Percentiles rank a stretch among this genome's conserved stretches.
Evolutionary conservation across 2,329 filamentous ascomycete genomes (phyloP).

Genomic region (Pestalotiopsis sp.): DNA sequence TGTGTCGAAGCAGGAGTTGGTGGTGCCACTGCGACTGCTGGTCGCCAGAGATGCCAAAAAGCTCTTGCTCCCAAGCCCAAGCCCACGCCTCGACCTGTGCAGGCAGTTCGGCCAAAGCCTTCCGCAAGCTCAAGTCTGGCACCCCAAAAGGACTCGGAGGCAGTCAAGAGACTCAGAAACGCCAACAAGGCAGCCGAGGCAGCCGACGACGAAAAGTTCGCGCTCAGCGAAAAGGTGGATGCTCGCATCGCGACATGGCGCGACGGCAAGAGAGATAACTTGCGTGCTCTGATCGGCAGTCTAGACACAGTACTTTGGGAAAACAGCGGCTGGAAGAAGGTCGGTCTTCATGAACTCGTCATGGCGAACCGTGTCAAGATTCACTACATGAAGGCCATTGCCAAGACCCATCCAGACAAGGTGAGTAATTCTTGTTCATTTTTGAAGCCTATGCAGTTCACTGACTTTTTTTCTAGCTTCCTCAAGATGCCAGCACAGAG

Average conservation of each 20-base stretch:
- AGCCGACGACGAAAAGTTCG: conserved; percentile 92
- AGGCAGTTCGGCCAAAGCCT: conserved; percentile 46
- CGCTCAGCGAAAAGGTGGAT: conserved; percentile 83
- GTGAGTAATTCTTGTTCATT: conserved; percentile 52
- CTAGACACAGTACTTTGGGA: conserved; percentile 91
- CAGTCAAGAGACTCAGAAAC: conserved; percentile 79
- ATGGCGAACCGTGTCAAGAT: conserved; percentile 96
- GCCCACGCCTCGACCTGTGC: conserved; percentile 45
- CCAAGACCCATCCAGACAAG: conserved; percentile 98
- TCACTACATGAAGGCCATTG: conserved; percentile 98
- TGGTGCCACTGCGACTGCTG: conserved; percentile 81
- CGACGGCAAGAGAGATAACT: conserved; percentile 88
- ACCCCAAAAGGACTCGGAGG: conserved; percentile 65
- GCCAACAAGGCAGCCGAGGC: conserved; percentile 85
- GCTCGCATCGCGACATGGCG: conserved; percentile 80
- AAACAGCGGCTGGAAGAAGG: conserved; percentile 93
- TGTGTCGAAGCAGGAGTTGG: conserved; percentile 86
- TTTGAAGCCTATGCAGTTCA: not conserved
- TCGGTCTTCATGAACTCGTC: conserved; percentile 90
- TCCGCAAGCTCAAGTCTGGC: conserved; percentile 42
- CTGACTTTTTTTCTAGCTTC: conserved; percentile 48
- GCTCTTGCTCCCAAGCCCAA: conserved; percentile 74
- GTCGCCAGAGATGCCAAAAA: conserved; percentile 86
- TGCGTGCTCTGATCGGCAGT: conserved; percentile 84
- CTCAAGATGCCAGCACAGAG: conserved; percentile 67